Percentiles rank a stretch among this genome's conserved stretches.
Conservation (phyloP, 2,329 filamentous ascomycete genomes). For the Colletotrichum spinosum region DNA sequence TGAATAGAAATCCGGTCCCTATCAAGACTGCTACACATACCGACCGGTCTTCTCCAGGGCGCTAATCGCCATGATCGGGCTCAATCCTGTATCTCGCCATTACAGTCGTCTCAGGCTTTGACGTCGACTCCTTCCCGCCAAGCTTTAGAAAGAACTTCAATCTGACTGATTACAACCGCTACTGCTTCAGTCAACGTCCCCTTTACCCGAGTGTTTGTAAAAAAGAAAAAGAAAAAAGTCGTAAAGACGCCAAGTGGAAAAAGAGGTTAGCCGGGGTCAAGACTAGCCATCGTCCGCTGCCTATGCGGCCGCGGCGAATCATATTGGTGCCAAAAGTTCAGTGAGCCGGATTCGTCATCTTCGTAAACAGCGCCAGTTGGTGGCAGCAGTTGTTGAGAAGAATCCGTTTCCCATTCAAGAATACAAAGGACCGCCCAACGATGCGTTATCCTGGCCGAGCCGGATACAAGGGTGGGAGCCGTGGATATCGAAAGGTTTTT, state of each 20-base stretch:
- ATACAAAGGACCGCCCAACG: constrained; percentile 9
- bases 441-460: constrained; percentile 4
- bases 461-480: constrained; percentile 1
- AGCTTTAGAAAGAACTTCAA: constrained; percentile 4
- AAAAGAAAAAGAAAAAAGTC: constrained; percentile 1
- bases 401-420: constrained; percentile 10
- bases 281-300: constrained; percentile 16
- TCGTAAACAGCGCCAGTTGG: constrained; percentile 7
- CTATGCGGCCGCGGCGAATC: background rate
- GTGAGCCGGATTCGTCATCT: constrained; percentile 16
- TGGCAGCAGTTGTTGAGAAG: background rate
- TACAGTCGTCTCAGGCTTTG: constrained; percentile 9
- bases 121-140: background rate
- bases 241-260: constrained; percentile 36
- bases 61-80: background rate
- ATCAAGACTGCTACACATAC: constrained; percentile 35
- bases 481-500: constrained; percentile 31
- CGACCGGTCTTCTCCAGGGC: constrained; percentile 22
- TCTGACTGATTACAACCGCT: constrained; percentile 27
- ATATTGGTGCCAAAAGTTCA: constrained; percentile 38
- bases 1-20: constrained; percentile 36
- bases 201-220: background rate
- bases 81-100: constrained; percentile 17
- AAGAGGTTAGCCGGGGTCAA: constrained; percentile 36
- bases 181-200: constrained; percentile 21